Conservation (phyloP, 192 early-diverging fungal species). For the Thamnidium elegans region DNA sequence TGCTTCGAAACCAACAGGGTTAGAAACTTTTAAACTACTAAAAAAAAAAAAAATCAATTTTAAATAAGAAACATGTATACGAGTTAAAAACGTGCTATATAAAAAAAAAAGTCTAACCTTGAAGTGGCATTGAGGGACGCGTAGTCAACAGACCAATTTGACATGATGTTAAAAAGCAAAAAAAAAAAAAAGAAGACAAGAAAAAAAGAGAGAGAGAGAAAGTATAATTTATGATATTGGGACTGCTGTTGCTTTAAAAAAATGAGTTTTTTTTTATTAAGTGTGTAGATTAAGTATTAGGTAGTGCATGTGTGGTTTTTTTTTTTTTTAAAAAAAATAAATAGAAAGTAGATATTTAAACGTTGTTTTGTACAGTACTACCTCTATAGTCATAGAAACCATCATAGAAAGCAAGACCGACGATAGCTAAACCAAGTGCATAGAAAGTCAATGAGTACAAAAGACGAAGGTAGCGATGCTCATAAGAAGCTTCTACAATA, state of each 20-base stretch:
- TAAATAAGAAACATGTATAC: too few relatives aligned
- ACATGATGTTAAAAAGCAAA: slow-evolving; percentile 10
- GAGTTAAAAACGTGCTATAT: too few relatives aligned
- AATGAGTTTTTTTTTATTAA: too few relatives aligned
- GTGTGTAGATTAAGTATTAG: too few relatives aligned
- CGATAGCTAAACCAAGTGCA: slow-evolving; percentile 24
- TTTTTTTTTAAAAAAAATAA: too few relatives aligned
- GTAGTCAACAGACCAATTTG: slow-evolving; percentile 25
- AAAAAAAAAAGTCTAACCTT: not conserved
- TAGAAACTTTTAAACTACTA: slow-evolving; percentile 15
- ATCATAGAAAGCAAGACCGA: slow-evolving; percentile 20
- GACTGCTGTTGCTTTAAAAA: not conserved
- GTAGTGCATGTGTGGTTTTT: too few relatives aligned
- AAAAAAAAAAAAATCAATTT: not conserved
- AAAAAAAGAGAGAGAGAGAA: not conserved
- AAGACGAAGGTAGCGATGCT: slow-evolving; percentile 21
- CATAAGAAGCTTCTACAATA: slow-evolving; percentile 16
- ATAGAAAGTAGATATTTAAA: too few relatives aligned
- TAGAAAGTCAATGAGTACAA: slow-evolving; percentile 23
- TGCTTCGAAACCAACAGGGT: slow-evolving; percentile 28
- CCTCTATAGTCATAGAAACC: slow-evolving; percentile 4
- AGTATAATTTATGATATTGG: not conserved
- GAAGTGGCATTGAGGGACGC: slow-evolving; percentile 11
- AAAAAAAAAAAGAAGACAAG: not conserved
- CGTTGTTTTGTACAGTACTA: too few relatives aligned